A percentile compares a stretch with the other conserved stretches of the same genome.
Evolutionary conservation across 2,329 filamentous ascomycete species (phyloP).

Genomic region (Cercospora sesami): DNA sequence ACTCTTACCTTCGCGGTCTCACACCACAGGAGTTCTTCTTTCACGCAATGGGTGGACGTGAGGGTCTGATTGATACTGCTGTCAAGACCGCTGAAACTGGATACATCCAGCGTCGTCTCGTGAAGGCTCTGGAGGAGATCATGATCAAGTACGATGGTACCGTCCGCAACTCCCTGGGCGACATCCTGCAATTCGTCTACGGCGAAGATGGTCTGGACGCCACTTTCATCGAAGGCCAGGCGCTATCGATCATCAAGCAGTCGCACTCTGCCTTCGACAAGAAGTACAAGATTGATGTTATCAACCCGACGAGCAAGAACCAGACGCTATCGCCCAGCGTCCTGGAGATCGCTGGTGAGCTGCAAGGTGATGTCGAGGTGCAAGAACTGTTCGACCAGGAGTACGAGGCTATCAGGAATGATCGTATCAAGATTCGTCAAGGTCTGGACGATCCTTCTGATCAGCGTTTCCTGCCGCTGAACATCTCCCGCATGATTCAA

Average conservation of each 20-base stretch:
- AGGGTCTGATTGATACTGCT: constrained; percentile 98
- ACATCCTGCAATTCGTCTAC: constrained; percentile 96
- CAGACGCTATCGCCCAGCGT: constrained; percentile 65
- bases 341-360: constrained; percentile 82
- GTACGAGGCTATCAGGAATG: constrained; percentile 73
- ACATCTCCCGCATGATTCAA: constrained; percentile 86
- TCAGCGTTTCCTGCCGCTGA: constrained; percentile 87
- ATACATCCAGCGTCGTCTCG: constrained; percentile 96
- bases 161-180: constrained; percentile 92
- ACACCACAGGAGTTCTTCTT: constrained; percentile 98
- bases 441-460: constrained; percentile 72
- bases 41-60: constrained; percentile 99
- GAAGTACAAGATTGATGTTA: constrained; percentile 83
- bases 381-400: constrained; percentile 87
- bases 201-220: constrained; percentile 96
- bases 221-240: constrained; percentile 89
- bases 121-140: constrained; percentile 96
- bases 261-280: constrained; percentile 75
- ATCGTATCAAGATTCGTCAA: constrained; percentile 74
- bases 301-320: constrained; percentile 58
- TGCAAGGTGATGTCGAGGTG: constrained; percentile 81
- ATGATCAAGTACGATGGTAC: constrained; percentile 98
- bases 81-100: constrained; percentile 99
- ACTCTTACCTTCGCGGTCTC: constrained; percentile 93
- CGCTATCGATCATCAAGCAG: constrained; percentile 80